Evolutionary conservation across 2,329 filamentous ascomycete genomes (phyloP).

Genomic region (Monilinia laxa): DNA sequence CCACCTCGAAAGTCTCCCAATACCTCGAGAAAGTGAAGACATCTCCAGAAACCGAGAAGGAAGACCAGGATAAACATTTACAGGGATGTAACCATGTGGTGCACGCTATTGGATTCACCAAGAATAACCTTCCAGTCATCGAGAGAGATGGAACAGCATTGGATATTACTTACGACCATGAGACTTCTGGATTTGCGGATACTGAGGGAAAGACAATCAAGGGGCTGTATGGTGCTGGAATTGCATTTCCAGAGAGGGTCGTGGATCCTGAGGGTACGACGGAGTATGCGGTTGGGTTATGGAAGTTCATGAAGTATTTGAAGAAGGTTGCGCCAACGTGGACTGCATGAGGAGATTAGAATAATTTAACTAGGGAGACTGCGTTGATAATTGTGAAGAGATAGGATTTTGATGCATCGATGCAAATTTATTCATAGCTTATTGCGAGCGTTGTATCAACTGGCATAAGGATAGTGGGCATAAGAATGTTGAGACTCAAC

Average conservation of each 20-base stretch:
- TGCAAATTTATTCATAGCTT: conserved; percentile 4
- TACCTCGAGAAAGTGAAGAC: conserved; percentile 37
- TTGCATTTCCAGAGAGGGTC: conserved; percentile 62
- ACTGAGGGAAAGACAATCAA: conserved; percentile 45
- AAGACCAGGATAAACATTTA: conserved; percentile 49
- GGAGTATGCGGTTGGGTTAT: conserved; percentile 62
- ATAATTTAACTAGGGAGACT: neutral
- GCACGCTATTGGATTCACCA: conserved; percentile 59
- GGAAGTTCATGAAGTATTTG: conserved; percentile 64
- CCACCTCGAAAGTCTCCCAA: conserved; percentile 35
- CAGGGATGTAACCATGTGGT: conserved; percentile 52
- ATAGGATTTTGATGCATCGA: neutral
- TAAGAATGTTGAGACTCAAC: neutral
- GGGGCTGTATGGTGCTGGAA: conserved; percentile 60
- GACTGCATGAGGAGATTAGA: conserved; percentile 34
- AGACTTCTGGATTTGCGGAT: conserved; percentile 50
- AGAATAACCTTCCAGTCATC: conserved; percentile 51
- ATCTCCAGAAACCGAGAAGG: conserved; percentile 43
- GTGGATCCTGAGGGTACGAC: conserved; percentile 61
- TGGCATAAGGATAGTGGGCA: neutral
- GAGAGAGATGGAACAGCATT: conserved; percentile 36
- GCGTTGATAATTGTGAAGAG: neutral
- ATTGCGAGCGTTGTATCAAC: neutral
- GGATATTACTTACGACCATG: conserved; percentile 40
- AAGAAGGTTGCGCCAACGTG: conserved; percentile 55